These are phyloP conservation scores for Zangia roseola DNA, from an alignment of 768 basidiomycete species.

Conservation along the genomic window DNA sequence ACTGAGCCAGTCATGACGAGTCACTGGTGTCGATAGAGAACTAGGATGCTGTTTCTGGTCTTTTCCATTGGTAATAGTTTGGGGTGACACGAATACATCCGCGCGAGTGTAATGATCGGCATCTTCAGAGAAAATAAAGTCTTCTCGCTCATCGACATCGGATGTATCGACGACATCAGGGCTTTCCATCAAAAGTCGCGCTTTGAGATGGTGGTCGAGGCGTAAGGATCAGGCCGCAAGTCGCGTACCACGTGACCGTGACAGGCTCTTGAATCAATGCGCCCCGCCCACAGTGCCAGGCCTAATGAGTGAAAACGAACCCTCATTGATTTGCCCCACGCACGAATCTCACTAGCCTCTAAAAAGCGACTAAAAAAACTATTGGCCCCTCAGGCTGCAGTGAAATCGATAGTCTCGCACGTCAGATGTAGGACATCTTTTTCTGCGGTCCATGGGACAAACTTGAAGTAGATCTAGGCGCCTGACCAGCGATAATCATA, in stretches of 20 bases:
- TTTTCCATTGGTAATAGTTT: background rate
- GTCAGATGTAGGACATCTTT: too few relatives aligned
- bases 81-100: slow-evolving; percentile 1
- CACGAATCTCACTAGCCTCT: too few relatives aligned
- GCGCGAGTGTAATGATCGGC: background rate
- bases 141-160: slow-evolving; percentile 58
- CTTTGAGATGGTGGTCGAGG: background rate
- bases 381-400: too few relatives aligned
- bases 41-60: background rate
- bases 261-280: too few relatives aligned
- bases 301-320: too few relatives aligned
- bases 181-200: slow-evolving; percentile 18
- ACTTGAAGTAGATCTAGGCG: too few relatives aligned
- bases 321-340: too few relatives aligned
- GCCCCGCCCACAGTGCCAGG: too few relatives aligned
- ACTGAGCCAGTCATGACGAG: slow-evolving; percentile 2
- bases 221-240: background rate
- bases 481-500: too few relatives aligned
- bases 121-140: slow-evolving; percentile 26
- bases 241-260: slow-evolving; percentile 22
- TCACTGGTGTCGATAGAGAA: background rate
- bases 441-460: too few relatives aligned
- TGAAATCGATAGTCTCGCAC: too few relatives aligned
- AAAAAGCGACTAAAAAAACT: too few relatives aligned
- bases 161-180: slow-evolving; percentile 59